Conservation (phyloP, 2,329 filamentous ascomycete species). For the Exophiala aquamarina region DNA sequence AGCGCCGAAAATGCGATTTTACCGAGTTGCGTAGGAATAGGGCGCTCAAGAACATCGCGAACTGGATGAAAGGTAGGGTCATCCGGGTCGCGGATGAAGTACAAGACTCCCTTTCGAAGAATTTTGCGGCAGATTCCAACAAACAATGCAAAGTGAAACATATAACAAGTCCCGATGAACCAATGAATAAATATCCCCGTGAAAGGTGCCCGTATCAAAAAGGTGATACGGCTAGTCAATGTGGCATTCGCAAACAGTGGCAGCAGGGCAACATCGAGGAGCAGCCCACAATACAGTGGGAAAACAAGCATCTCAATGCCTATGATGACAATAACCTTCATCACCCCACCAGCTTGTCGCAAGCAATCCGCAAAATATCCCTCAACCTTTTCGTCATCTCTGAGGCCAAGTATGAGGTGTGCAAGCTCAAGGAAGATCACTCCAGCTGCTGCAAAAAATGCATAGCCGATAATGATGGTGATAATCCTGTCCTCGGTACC, state of each 20-base stretch:
- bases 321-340: constrained; percentile 98
- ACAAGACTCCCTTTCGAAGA: constrained; percentile 89
- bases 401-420: constrained; percentile 63
- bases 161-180: constrained; percentile 98
- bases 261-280: constrained; percentile 84
- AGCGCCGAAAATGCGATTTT: constrained; percentile 96
- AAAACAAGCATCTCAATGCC: constrained; percentile 99
- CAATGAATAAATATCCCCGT: constrained; percentile 96
- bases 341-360: constrained; percentile 90
- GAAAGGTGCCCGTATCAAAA: constrained; percentile 74
- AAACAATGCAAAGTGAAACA: constrained; percentile 99
- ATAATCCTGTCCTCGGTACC: constrained; percentile 65
- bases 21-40: constrained; percentile 84
- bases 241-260: constrained; percentile 84
- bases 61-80: constrained; percentile 98
- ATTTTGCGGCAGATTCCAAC: constrained; percentile 99
- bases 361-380: constrained; percentile 77
- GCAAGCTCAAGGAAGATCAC: constrained; percentile 77
- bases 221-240: constrained; percentile 72
- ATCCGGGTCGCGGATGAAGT: constrained; percentile 97
- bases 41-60: constrained; percentile 91
- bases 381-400: constrained; percentile 61
- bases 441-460: constrained; percentile 71
- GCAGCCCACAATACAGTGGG: constrained; percentile 88
- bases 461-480: constrained; percentile 80